Evolutionary conservation across 345 rosid species (phyloP).

Genomic region (Populus euphratica): DNA sequence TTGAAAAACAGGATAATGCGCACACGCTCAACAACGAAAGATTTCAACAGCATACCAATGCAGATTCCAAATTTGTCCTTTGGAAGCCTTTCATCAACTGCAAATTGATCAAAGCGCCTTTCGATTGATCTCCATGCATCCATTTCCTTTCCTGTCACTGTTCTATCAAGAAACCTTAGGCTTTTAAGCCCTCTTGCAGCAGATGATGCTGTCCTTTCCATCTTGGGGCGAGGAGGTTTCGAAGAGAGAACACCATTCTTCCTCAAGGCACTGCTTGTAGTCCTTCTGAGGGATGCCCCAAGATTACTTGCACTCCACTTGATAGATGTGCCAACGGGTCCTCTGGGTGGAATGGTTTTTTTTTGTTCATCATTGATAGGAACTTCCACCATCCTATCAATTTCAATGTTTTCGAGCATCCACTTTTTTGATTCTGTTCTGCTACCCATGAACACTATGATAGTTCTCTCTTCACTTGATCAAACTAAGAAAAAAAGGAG

Average conservation of each 20-base stretch:
- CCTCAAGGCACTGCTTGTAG: slow-evolving; percentile 42
- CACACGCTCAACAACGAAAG: not conserved
- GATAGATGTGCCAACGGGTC: not conserved
- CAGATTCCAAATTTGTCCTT: slow-evolving; percentile 74
- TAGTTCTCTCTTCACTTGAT: no score
- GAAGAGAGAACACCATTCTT: slow-evolving; percentile 28
- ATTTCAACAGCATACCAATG: slow-evolving; percentile 41
- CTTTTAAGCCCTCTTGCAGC: slow-evolving; percentile 76
- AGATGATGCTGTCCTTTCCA: slow-evolving; percentile 52
- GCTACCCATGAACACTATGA: not conserved
- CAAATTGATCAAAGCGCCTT: slow-evolving; percentile 61
- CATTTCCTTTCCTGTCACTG: slow-evolving; percentile 62
- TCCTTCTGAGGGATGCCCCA: slow-evolving; percentile 20
- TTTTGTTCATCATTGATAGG: slow-evolving; percentile 25
- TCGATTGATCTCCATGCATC: slow-evolving; percentile 88
- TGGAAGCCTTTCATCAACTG: slow-evolving; percentile 49
- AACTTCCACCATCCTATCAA: slow-evolving; percentile 46
- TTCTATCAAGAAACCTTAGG: slow-evolving; percentile 75
- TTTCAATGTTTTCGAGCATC: slow-evolving; percentile 59
- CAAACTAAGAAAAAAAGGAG: no score
- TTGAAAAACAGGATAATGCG: not conserved
- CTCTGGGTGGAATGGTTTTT: not conserved
- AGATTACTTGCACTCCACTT: slow-evolving; percentile 5
- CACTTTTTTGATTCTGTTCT: slow-evolving; percentile 42
- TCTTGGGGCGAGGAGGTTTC: slow-evolving; percentile 25